Percentiles rank a stretch among this genome's conserved stretches.
phyloP scores from a whole-genome alignment of 768 basidiomycete genomes.

The Cystobasidiopsis lactophilus region DNA sequence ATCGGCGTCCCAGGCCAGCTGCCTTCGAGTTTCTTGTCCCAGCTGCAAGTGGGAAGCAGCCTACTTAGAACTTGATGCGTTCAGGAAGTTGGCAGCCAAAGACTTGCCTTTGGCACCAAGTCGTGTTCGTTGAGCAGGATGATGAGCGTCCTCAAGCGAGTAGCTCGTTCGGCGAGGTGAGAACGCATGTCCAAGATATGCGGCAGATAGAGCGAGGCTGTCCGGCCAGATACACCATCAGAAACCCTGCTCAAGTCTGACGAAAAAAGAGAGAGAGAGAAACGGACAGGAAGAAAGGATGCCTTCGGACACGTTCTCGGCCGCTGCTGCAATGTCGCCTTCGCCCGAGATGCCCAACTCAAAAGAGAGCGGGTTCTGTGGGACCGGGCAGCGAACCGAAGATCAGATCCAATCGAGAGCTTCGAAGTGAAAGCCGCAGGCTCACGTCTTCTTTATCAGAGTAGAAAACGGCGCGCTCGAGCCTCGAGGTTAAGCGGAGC shows the following conservation, averaged over 20 bases:
- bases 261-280: too few species aligned
- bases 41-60: too few species aligned
- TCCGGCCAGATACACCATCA: not conserved
- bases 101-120: conserved; percentile 44
- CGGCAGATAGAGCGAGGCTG: conserved; percentile 44
- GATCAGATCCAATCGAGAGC: too few species aligned
- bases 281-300: conserved; percentile 44
- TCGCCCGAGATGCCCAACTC: conserved; percentile 13
- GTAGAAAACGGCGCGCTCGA: conserved; percentile 29
- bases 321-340: conserved; percentile 24
- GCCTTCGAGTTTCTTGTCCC: conserved; percentile 53
- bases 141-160: conserved; percentile 62
- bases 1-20: conserved; percentile 60
- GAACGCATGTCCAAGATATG: conserved; percentile 57
- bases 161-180: conserved; percentile 52
- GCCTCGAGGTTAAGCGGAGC: conserved; percentile 22
- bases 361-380: conserved; percentile 27
- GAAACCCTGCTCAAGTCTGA: not conserved
- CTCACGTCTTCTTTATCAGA: conserved; percentile 19
- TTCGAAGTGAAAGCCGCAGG: not conserved
- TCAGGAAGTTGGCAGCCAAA: not conserved
- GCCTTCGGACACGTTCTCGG: conserved; percentile 23
- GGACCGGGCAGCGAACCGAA: too few species aligned
- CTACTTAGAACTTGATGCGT: not conserved
- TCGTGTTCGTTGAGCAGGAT: conserved; percentile 72